Conservation (phyloP, 768 basidiomycete genomes). For the Mycena rebaudengoi region DNA sequence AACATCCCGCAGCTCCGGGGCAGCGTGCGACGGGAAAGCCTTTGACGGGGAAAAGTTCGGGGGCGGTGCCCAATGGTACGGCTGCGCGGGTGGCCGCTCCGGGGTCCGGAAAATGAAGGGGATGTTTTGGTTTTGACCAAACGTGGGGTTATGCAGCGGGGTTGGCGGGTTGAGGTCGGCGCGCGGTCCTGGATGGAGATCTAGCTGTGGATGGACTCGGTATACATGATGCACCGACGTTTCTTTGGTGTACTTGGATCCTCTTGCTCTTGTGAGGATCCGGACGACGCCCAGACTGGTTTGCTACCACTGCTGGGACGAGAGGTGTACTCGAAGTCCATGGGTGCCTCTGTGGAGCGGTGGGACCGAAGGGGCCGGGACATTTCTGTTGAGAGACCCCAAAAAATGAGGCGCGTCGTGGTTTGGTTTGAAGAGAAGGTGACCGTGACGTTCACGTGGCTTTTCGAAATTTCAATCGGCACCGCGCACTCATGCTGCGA, state of each 20-base stretch:
- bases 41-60: constrained; percentile 66
- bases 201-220: constrained; percentile 15
- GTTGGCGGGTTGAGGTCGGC: constrained; percentile 53
- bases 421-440: constrained; percentile 42
- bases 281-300: constrained; percentile 61
- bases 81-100: constrained; percentile 48
- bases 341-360: constrained; percentile 82
- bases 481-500: constrained; percentile 26
- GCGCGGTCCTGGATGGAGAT: constrained; percentile 44
- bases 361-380: constrained; percentile 14
- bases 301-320: constrained; percentile 62
- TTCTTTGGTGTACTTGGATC: constrained; percentile 68
- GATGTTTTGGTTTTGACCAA: constrained; percentile 71
- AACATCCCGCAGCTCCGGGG: constrained; percentile 66
- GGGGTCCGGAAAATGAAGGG: constrained; percentile 78
- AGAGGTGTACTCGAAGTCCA: constrained; percentile 90
- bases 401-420: constrained; percentile 17
- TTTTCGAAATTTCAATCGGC: constrained; percentile 30
- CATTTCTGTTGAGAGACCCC: constrained; percentile 3
- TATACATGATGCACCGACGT: constrained; percentile 57
- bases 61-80: constrained; percentile 73
- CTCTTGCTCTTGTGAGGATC: constrained; percentile 40
- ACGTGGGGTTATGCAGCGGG: constrained; percentile 57
- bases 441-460: constrained; percentile 41
- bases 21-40: constrained; percentile 55